These are phyloP conservation scores for Mollisiaceae sp. DNA, from an alignment of 2,329 filamentous ascomycete genomes.

Conservation along the genomic window DNA sequence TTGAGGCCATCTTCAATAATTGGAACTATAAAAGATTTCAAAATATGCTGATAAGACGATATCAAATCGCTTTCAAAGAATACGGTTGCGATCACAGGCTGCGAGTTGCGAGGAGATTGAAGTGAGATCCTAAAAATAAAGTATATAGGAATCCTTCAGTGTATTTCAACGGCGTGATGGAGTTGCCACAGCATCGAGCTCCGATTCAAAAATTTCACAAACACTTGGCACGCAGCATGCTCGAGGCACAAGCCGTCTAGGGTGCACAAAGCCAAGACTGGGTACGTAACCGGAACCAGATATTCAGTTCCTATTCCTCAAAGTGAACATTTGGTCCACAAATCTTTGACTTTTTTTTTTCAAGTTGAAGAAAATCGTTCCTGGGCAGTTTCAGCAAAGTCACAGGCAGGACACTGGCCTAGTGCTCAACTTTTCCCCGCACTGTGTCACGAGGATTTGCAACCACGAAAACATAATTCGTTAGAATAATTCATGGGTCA, in stretches of 20 bases:
- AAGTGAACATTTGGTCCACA: neutral
- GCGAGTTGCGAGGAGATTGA: neutral
- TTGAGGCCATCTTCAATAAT: constrained; percentile 19
- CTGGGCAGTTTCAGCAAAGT: constrained; percentile 2
- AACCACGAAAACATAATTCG: constrained; percentile 7
- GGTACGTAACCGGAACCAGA: neutral
- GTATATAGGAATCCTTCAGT: constrained; percentile 6
- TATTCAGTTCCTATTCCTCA: constrained; percentile 9
- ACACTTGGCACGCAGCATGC: neutral
- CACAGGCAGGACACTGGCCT: constrained; percentile 2
- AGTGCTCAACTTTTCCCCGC: neutral
- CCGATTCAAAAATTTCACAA: neutral
- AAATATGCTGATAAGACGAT: constrained; percentile 1
- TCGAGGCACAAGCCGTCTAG: constrained; percentile 9
- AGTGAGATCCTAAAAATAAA: constrained; percentile 12
- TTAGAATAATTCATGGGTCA: constrained; percentile 3
- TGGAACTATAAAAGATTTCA: constrained; percentile 8
- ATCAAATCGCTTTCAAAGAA: constrained; percentile 13
- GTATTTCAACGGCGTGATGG: neutral
- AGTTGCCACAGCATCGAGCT: neutral
- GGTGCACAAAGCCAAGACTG: neutral
- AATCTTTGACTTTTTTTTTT: constrained; percentile 1
- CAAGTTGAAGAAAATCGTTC: constrained; percentile 6
- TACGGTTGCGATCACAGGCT: neutral
- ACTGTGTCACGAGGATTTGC: neutral